phyloP scores from a whole-genome alignment of 805 yeast species.

The Hanseniaspora vineae region DNA sequence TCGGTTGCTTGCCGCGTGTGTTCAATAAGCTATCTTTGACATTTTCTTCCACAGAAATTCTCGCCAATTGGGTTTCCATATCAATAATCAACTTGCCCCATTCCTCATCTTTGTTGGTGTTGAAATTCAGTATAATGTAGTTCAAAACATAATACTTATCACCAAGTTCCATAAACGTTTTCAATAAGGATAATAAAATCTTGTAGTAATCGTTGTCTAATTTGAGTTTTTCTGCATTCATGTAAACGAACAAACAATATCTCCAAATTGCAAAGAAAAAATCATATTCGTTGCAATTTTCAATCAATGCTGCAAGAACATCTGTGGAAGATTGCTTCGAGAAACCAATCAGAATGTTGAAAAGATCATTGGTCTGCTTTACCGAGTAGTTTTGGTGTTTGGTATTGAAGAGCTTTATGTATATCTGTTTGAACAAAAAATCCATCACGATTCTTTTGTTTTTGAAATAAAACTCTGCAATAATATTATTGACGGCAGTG shows the following conservation, averaged over 20 bases:
- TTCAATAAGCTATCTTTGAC: constrained; percentile 1
- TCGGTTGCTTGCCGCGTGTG: too few species aligned
- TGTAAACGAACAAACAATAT: constrained; percentile 24
- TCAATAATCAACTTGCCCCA: constrained; percentile 25
- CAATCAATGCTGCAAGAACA: constrained; percentile 22
- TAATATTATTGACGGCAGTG: constrained; percentile 41
- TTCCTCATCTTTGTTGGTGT: constrained; percentile 22
- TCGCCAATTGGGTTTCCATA: constrained; percentile 25
- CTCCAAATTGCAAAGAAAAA: constrained; percentile 26
- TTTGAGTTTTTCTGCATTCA: constrained; percentile 14
- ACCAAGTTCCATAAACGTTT: constrained; percentile 22
- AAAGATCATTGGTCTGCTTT: constrained; percentile 41
- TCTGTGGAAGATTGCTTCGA: constrained; percentile 31
- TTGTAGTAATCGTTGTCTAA: constrained; percentile 16
- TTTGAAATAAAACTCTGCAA: constrained; percentile 37
- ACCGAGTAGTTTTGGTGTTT: constrained; percentile 29
- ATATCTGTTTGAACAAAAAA: constrained; percentile 41
- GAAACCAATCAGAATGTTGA: constrained; percentile 55
- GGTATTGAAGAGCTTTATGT: constrained; percentile 27
- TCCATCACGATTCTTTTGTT: constrained; percentile 42
- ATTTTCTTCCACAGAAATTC: constrained; percentile 10
- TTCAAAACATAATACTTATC: constrained; percentile 16
- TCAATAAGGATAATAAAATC: constrained; percentile 22
- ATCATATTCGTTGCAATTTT: constrained; percentile 9
- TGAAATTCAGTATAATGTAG: constrained; percentile 19